phyloP scores from a whole-genome alignment of 129 eudicot species.

The Ambrosia artemisiifolia region DNA sequence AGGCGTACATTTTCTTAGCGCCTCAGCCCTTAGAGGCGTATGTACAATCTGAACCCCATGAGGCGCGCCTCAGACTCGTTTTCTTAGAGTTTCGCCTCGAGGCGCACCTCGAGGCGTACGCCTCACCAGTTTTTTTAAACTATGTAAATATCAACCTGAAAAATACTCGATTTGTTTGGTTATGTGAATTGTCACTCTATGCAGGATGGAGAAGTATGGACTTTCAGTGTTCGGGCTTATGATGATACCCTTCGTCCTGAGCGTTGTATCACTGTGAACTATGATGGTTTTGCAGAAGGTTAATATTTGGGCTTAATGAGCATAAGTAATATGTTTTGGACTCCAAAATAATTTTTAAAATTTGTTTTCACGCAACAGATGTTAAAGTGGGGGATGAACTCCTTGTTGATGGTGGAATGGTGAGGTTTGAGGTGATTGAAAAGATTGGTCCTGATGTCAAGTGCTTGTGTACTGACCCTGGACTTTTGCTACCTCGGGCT shows the following conservation, averaged over 20 bases:
- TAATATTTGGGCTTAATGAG: background rate
- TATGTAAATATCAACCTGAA: background rate
- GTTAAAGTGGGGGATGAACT: constrained; percentile 94
- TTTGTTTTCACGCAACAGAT: constrained; percentile 42
- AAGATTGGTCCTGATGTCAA: constrained; percentile 98
- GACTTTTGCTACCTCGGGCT: constrained; percentile 87
- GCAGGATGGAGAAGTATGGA: constrained; percentile 96
- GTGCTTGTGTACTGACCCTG: constrained; percentile 91
- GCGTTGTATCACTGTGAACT: constrained; percentile 73
- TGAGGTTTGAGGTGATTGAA: constrained; percentile 93
- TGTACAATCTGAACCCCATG: no score
- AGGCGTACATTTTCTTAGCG: no score
- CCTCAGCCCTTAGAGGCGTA: no score
- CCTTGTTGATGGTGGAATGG: constrained; percentile 98
- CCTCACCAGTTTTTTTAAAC: no score
- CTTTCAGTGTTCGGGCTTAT: constrained; percentile 82
- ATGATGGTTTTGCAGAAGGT: constrained; percentile 98
- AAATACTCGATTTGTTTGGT: background rate
- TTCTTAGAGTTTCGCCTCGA: no score
- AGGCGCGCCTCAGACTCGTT: no score
- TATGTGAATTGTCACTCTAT: background rate
- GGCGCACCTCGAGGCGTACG: no score
- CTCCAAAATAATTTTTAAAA: background rate
- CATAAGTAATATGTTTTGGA: background rate
- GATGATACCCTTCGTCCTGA: constrained; percentile 74